Evolutionary conservation across 2,329 filamentous ascomycete species (phyloP), one percentile per base, ranked within the genome.

Genomic region (Pseudogymnoascus sp.): DNA sequence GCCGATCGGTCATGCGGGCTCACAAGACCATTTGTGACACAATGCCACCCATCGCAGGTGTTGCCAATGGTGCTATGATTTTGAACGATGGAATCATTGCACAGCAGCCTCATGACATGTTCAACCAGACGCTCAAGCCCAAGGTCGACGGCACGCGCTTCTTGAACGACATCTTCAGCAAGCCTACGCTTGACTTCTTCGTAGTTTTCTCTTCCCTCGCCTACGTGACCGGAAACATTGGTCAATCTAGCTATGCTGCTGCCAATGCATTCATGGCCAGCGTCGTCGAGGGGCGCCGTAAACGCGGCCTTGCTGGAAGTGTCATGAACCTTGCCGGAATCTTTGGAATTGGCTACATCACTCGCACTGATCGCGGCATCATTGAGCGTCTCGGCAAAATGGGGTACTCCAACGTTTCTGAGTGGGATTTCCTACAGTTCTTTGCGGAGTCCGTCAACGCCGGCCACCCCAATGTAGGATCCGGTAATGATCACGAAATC

Each of bases 41-140:
- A 42, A 5, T 71, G 68, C 65, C 64, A 44, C 14, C 74, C 0
- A 74, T 82, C 28, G 73, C 67, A 0, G 80, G 80, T 14, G 76
- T 81, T 0, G 73, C 71, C 0, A 73, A 81, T 38, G 79, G 73
- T 0, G 78, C 79, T 5, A 77, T 81, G 76, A 74, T 81, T 2
- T 70, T 82, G 0, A 63, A 69, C 1, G 78, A 81, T 63, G 64
- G 18, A 1, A 60, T 70, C 1, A 71, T 78, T 46, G 59, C 40
- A 2, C 69, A 72, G 23, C 73, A 73, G 72, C 64, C 65, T 28
- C 63, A 68, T 4, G 68, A 72, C 1, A 53, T 65, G 1, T 63
- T 75, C 36, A 64, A 64, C 5, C 64, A 62, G 18, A 69, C 71
- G 0, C 44, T 77, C 0, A 59, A 62, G 7, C 75, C 76, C 36